Base-by-base conservation (phyloP, 2,329 filamentous ascomycete species). In the Delphinella strobiligena region DNA sequence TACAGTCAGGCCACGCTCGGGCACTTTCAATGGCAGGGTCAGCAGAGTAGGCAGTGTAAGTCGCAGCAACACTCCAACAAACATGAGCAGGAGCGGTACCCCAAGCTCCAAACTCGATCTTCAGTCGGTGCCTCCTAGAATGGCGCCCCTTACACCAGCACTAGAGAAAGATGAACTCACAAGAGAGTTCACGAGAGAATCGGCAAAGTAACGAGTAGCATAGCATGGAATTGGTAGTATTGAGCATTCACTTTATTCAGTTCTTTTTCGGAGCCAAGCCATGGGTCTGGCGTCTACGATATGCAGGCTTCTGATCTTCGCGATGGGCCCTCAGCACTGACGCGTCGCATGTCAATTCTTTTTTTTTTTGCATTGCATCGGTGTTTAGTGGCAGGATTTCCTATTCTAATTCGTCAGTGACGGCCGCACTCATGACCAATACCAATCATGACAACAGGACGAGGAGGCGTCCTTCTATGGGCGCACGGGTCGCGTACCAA, bases 1-100 rank as follows among this genome's bases (percentile, higher is more conserved):
- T 2, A 42, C 38, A n/a, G 43, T 57, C 18, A 51, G 57, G 8
- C 55, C 57, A n/a, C 51, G 57, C 14, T 49, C 55, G 2, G 54
- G 54, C 19, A 57, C 55, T 10, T 56, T 52, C 2, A 38, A 42
- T 37, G 41, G 47, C 34, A 45, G 48, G 37, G 36, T 35, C 46
- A 42, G 37, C 36, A 45, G 37, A 31, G 30, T 38, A 32, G 27
- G 37, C 30, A 16, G 15, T 29, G 22, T 34, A 34, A 34, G 46
- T 36, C 43, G 49, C 17, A 45, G 42, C 27, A 46, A 47, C 31
- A 44, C 47, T 14, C 43, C 47, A 3, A 39, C 45, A 10, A 29
- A 33, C 19, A 19, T 14, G 15, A 30, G 37, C n/a, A 15, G 37
- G 12, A 41, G 37, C 31, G 8, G 42, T 42, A 27, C 38, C 38